Conservation (phyloP, 2,329 filamentous ascomycete genomes). For the Trichophyton mentagrophytes region DNA sequence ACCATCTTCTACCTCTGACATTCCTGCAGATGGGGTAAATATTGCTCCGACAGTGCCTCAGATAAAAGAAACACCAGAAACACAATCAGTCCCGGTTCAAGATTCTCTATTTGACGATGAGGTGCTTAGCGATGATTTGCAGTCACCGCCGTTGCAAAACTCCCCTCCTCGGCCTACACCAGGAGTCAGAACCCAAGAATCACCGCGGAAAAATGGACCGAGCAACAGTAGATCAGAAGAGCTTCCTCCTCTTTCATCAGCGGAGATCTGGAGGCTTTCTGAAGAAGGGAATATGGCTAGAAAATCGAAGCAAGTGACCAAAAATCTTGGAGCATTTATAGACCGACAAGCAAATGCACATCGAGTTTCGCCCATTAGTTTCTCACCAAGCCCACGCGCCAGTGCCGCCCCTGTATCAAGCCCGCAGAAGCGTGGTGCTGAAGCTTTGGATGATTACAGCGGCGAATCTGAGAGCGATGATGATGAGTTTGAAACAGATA, state of each 20-base stretch:
- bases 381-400: not conserved
- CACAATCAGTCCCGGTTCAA: not conserved
- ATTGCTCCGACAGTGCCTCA: not conserved
- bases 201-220: not conserved
- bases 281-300: not conserved
- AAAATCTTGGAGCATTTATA: slow-evolving; percentile 19
- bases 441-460: slow-evolving; percentile 8
- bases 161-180: not conserved
- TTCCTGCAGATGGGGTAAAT: not conserved
- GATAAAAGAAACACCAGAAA: not conserved
- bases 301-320: not conserved
- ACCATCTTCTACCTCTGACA: not conserved
- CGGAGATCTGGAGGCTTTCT: not conserved
- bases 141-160: not conserved
- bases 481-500: slow-evolving; percentile 26
- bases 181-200: not conserved
- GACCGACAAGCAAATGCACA: slow-evolving; percentile 25
- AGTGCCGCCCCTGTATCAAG: not conserved
- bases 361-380: slow-evolving; percentile 25
- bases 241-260: not conserved
- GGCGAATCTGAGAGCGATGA: not conserved
- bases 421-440: slow-evolving; percentile 6
- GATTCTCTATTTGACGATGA: not conserved
- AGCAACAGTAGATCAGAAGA: not conserved
- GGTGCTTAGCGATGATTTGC: not conserved